Evolutionary conservation across 768 basidiomycete species (phyloP).

Genomic region (Tulasnella sp.): DNA sequence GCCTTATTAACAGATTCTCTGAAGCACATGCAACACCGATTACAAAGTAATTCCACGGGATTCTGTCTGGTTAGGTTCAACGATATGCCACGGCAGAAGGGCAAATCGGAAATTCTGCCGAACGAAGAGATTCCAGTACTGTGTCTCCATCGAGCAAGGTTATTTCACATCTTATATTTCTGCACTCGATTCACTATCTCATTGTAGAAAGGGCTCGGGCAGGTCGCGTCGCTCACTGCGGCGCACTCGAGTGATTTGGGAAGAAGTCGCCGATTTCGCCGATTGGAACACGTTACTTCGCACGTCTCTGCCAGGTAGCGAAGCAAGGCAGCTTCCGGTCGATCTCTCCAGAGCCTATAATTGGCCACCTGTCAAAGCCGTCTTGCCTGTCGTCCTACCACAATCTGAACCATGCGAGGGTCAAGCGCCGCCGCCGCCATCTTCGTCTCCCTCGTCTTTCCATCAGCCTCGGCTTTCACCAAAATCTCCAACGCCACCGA

Average conservation of each 20-base stretch:
- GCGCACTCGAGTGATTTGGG: not conserved
- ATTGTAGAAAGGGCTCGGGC: not conserved
- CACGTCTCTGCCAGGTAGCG: not conserved
- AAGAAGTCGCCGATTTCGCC: not conserved
- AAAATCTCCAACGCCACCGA: constrained; percentile 7
- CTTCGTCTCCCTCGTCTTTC: not conserved
- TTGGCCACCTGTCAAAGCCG: not conserved
- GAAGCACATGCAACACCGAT: not conserved
- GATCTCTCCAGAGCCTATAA: not conserved
- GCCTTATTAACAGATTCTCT: not conserved
- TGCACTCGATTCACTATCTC: not conserved
- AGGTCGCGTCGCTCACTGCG: not conserved
- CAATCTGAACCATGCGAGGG: not conserved
- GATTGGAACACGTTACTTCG: not conserved
- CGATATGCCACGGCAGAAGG: not conserved
- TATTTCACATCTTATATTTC: not conserved
- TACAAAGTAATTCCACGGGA: not conserved
- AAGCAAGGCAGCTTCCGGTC: not conserved
- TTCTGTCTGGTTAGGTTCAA: not conserved
- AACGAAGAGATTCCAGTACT: not conserved
- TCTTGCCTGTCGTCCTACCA: not conserved
- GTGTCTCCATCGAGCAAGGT: not conserved
- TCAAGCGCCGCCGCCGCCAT: not conserved
- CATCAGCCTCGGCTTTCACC: not conserved
- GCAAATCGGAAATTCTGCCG: not conserved